Evolutionary conservation across 345 rosid genomes (phyloP).

Genomic region (Raphanus sativus): DNA sequence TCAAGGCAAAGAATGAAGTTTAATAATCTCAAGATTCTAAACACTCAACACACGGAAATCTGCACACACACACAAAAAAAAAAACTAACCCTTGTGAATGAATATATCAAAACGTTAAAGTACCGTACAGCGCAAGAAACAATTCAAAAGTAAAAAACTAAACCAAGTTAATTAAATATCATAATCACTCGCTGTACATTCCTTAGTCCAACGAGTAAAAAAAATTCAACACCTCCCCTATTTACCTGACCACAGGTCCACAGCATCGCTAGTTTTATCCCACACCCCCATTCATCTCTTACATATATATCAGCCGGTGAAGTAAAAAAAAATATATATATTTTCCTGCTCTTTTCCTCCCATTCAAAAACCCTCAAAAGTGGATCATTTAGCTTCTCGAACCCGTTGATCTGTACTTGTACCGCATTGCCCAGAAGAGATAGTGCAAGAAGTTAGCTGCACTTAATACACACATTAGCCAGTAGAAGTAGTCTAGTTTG

Average conservation of each 20-base stretch:
- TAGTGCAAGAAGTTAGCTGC: slow-evolving; percentile 73
- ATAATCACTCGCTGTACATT: slow-evolving; percentile 34
- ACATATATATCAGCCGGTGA: slow-evolving; percentile 30
- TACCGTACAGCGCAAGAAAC: slow-evolving; percentile 14
- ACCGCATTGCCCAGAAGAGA: slow-evolving; percentile 80
- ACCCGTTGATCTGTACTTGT: slow-evolving; percentile 54
- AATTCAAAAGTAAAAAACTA: slow-evolving; percentile 15
- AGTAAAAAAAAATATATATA: not conserved
- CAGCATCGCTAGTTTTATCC: slow-evolving; percentile 11
- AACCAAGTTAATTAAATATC: slow-evolving; percentile 30
- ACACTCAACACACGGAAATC: not conserved
- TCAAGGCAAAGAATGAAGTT: not conserved
- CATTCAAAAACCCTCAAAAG: slow-evolving; percentile 9
- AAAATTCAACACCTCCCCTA: slow-evolving; percentile 6
- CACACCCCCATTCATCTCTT: slow-evolving; percentile 7
- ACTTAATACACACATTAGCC: slow-evolving; percentile 83
- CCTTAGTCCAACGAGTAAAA: slow-evolving; percentile 25
- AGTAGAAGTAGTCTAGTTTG: slow-evolving; percentile 71
- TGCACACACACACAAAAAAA: not conserved
- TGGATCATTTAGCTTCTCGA: slow-evolving; percentile 10
- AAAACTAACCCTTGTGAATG: not conserved
- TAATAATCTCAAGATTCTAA: not conserved
- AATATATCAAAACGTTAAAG: not conserved
- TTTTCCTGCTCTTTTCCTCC: slow-evolving; percentile 11
- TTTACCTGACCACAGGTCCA: slow-evolving; percentile 6